Evolutionary conservation across 1,139 yeast species (phyloP).

Genomic region (Candida neerlandica): DNA sequence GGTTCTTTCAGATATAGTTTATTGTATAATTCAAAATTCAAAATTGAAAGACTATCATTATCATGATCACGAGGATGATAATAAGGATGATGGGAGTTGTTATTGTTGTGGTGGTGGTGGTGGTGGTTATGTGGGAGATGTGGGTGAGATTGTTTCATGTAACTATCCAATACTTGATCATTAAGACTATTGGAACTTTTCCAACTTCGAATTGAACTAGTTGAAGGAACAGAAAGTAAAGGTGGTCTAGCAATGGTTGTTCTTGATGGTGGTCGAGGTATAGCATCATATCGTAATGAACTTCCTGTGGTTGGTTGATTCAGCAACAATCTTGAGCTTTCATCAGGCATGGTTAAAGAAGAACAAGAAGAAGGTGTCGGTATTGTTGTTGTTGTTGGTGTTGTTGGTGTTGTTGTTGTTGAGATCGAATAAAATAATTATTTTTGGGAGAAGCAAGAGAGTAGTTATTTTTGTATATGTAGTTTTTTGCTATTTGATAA

Average conservation of each 20-base stretch:
- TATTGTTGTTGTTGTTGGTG: not conserved
- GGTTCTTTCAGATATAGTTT: slow-evolving; percentile 10
- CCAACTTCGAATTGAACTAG: slow-evolving; percentile 25
- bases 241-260: slow-evolving; percentile 24
- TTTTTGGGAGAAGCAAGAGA: too few species aligned
- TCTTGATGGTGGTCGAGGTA: slow-evolving; percentile 6
- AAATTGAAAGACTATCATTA: slow-evolving; percentile 16
- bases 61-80: slow-evolving; percentile 3
- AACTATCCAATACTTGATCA: slow-evolving; percentile 23
- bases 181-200: slow-evolving; percentile 19
- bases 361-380: not conserved
- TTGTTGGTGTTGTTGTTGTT: not conserved
- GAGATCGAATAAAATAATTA: too few species aligned
- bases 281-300: slow-evolving; percentile 10
- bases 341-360: slow-evolving; percentile 13
- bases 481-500: too few species aligned
- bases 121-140: not conserved
- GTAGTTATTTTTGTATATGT: too few species aligned
- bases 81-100: too few species aligned
- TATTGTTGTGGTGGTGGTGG: not conserved
- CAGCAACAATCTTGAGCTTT: slow-evolving; percentile 14
- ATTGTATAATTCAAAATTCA: slow-evolving; percentile 13
- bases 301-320: slow-evolving; percentile 4
- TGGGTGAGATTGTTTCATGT: slow-evolving; percentile 9
- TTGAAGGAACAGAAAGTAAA: slow-evolving; percentile 29